These are phyloP conservation scores for Aspergillus asperescens DNA, from an alignment of 495 filamentous ascomycete genomes.

Conservation along the genomic window DNA sequence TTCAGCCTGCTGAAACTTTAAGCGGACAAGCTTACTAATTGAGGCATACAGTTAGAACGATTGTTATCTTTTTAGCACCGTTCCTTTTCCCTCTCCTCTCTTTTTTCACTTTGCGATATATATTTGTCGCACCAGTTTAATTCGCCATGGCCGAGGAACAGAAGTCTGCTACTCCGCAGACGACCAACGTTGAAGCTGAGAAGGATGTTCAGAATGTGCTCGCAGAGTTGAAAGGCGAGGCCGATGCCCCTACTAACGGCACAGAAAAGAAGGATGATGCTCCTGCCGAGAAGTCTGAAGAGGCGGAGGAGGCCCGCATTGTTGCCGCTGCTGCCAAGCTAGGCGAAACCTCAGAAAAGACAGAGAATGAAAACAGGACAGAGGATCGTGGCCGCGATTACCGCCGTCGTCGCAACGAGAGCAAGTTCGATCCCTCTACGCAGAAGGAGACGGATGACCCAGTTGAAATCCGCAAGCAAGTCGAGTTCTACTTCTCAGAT, in stretches of 20 bases:
- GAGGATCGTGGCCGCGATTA: conserved; percentile 17
- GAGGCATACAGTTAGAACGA: background rate
- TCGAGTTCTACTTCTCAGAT: conserved; percentile 97
- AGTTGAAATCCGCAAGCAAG: conserved; percentile 74
- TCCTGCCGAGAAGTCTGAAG: conserved; percentile 28
- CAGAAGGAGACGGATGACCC: conserved; percentile 66
- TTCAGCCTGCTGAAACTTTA: background rate
- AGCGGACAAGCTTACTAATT: conserved; percentile 1
- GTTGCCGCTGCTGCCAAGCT: conserved; percentile 43
- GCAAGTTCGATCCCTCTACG: conserved; percentile 60
- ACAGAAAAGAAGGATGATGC: conserved; percentile 26
- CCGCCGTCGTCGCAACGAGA: conserved; percentile 36
- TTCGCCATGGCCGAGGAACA: conserved; percentile 40
- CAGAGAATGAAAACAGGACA: conserved; percentile 20
- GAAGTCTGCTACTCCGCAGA: conserved; percentile 26
- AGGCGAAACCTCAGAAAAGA: conserved; percentile 39
- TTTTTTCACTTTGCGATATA: background rate
- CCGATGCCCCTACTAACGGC: conserved; percentile 18
- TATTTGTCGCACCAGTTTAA: conserved; percentile 1
- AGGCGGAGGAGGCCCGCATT: conserved; percentile 42
- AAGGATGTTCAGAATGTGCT: conserved; percentile 46
- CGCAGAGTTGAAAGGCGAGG: conserved; percentile 43
- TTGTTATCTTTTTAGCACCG: background rate
- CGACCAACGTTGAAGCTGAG: conserved; percentile 39
- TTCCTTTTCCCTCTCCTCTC: background rate